Evolutionary conservation across 2,329 filamentous ascomycete genomes (phyloP), one percentile per base, ranked within the genome.

Genomic region (Nigrospora sphaerica): DNA sequence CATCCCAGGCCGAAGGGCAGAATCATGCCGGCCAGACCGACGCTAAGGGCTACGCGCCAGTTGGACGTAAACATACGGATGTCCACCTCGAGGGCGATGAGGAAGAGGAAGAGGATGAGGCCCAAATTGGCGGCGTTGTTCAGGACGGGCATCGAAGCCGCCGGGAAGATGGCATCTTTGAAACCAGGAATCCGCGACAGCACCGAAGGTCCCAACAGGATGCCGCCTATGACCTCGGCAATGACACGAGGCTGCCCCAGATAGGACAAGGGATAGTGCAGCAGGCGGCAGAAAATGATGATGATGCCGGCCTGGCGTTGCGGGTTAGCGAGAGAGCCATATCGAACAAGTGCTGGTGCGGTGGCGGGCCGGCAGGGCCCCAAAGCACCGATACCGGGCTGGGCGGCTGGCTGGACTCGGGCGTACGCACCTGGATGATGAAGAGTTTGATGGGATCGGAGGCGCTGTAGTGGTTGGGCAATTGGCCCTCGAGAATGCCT

Each of bases 181-280:
- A 89, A 90, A 36, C 80, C 78, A 3, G 84, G 84, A 32, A 88
- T 85, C 33, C 82, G 79, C 50, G 84, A 84, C 71, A 89, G 77
- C 16, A 88, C 83, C 0, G 85, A 88, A 0, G 85, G 86, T 14
- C 86, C 85, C 1, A 90, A 70, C 34, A 90, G 62, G 52, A 90
- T 85, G 42, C 86, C 86, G 28, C 82, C 85, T 46, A 89, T 80
- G 47, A 90, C 85, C 69, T 89, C 86, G 39, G 85, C 83, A 53
- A 90, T 89, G 48, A 90, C 86, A 46, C 83, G 78, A 50, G 86
- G 86, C 59, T 90, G 86, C 49, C 82, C 80, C 34, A 89, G 69
- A 52, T 79, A 81, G 46, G 82, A 84, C 4, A 89, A 73, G 36
- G 85, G 86, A 62, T 76, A 87, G 60, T 89, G 84, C 35, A 90